Conservation (phyloP, 768 basidiomycete species). For the Hysterangium stoloniferum region DNA sequence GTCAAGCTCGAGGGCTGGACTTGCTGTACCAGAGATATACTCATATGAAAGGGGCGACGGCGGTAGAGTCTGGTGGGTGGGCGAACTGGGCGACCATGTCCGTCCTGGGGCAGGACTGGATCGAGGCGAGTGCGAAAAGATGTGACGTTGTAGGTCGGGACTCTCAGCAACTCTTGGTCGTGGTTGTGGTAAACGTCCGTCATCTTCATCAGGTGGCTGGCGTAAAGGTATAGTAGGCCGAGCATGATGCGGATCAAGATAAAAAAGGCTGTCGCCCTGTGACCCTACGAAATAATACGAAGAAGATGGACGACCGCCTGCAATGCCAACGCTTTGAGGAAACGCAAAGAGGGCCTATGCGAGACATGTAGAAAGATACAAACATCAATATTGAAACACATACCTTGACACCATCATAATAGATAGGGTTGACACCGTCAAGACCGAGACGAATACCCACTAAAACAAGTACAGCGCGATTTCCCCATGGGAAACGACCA, state of each 20-base stretch:
- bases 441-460: slow-evolving; percentile 83
- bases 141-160: not conserved
- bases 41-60: slow-evolving; percentile 7
- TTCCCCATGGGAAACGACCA: slow-evolving; percentile 53
- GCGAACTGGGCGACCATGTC: slow-evolving; percentile 4
- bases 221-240: slow-evolving; percentile 70
- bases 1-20: slow-evolving; percentile 29
- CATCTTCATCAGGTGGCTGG: slow-evolving; percentile 30
- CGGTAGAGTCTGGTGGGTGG: slow-evolving; percentile 3
- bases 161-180: not conserved
- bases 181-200: not conserved
- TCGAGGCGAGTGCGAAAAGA: not conserved
- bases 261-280: slow-evolving; percentile 82
- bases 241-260: slow-evolving; percentile 74
- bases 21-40: not conserved
- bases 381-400: slow-evolving; percentile 11
- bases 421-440: slow-evolving; percentile 92
- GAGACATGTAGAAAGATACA: not conserved
- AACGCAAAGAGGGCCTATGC: slow-evolving; percentile 76
- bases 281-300: slow-evolving; percentile 97
- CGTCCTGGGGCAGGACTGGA: slow-evolving; percentile 4
- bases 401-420: slow-evolving; percentile 80
- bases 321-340: slow-evolving; percentile 94
- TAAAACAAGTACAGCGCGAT: slow-evolving; percentile 75
- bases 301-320: slow-evolving; percentile 92